Conservation (phyloP, 73 alveolate genomes). For the Symbiodinium pilosum region DNA sequence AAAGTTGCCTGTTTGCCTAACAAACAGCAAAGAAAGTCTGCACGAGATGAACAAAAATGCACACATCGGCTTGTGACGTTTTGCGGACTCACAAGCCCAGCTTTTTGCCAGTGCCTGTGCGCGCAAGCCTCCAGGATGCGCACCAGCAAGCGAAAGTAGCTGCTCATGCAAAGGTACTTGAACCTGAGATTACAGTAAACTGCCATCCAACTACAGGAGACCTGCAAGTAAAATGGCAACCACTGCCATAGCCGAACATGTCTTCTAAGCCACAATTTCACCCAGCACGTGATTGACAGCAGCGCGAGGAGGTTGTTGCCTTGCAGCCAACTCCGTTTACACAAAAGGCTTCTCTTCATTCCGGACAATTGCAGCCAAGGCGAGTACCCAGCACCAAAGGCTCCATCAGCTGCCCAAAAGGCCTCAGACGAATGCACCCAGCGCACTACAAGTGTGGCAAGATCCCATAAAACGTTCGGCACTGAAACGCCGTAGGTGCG, state of each 20-base stretch:
- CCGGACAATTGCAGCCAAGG: neutral
- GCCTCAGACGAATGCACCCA: too few relatives aligned
- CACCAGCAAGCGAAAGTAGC: slow-evolving; percentile 27
- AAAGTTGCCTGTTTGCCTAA: neutral
- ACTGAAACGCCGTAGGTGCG: too few relatives aligned
- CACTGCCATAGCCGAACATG: neutral
- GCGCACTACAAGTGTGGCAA: too few relatives aligned
- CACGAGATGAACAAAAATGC: too few relatives aligned
- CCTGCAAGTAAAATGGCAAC: neutral
- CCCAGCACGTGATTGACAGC: neutral
- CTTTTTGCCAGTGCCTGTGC: neutral
- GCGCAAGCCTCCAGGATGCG: slow-evolving; percentile 17
- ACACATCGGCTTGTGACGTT: too few relatives aligned
- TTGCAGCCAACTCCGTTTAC: neutral
- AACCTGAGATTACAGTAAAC: neutral
- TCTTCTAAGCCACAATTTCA: neutral
- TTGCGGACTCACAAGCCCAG: too few relatives aligned
- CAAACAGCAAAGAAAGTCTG: too few relatives aligned
- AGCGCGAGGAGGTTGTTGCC: slow-evolving; percentile 4
- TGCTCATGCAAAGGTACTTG: slow-evolving; percentile 13
- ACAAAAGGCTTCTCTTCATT: neutral
- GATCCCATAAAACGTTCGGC: too few relatives aligned
- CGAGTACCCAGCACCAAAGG: neutral
- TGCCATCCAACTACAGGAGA: too few relatives aligned
- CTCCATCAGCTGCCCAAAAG: neutral